These are phyloP conservation scores for Lumnitzera littorea DNA, from an alignment of 345 rosid genomes.

Conservation along the genomic window DNA sequence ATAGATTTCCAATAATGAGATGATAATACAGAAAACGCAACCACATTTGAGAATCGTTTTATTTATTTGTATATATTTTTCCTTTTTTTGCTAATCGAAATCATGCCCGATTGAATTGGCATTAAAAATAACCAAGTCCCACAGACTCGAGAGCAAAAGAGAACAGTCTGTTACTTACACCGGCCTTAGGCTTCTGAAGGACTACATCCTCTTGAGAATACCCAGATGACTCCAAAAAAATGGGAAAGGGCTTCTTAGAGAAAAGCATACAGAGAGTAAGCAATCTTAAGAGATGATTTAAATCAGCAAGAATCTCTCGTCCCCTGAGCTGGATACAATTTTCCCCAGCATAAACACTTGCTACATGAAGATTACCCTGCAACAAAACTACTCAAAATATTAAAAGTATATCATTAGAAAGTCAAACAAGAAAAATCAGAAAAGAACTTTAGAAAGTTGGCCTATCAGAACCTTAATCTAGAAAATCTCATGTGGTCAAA, in stretches of 20 bases:
- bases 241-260: conserved; percentile 86
- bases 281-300: conserved; percentile 53
- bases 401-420: background rate
- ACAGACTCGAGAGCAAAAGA: background rate
- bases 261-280: conserved; percentile 83
- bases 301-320: conserved; percentile 50
- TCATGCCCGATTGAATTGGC: no score
- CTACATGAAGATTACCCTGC: conserved; percentile 75
- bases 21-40: no score
- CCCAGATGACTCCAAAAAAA: conserved; percentile 77
- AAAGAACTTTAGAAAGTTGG: no score
- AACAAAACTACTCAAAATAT: conserved; percentile 1
- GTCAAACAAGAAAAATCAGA: background rate
- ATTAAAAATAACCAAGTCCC: no score
- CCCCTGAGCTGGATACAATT: conserved; percentile 57
- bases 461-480: no score
- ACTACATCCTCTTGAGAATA: conserved; percentile 72
- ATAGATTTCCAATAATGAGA: no score
- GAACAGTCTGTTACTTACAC: conserved; percentile 39
- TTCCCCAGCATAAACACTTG: conserved; percentile 78
- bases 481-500: no score
- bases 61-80: no score
- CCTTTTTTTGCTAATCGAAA: no score
- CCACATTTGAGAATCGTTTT: no score
- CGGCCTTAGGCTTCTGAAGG: conserved; percentile 95